These are phyloP conservation scores for Vanilla planifolia DNA, from an alignment of 106 monocot genomes.

Conservation along the genomic window DNA sequence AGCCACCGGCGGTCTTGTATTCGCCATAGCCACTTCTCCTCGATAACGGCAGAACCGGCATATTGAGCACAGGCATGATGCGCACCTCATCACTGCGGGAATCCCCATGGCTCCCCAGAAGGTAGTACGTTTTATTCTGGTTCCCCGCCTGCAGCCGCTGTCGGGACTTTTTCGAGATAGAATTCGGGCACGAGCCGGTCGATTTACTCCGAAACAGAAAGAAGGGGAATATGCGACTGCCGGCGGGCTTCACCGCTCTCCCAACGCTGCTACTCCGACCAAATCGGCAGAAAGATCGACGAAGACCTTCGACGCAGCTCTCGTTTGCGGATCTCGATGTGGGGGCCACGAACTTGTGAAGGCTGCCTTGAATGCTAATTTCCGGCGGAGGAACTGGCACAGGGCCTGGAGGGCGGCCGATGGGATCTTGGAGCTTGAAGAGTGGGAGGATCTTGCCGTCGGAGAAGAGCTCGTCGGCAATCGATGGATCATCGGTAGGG, in stretches of 20 bases:
- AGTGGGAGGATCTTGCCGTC: slow-evolving; percentile 11
- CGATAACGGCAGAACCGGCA: background rate
- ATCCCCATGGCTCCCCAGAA: background rate
- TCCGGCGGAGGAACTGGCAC: background rate
- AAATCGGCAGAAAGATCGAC: slow-evolving; percentile 3
- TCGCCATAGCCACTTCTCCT: background rate
- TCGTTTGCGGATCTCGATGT: background rate
- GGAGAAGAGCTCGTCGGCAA: slow-evolving; percentile 21
- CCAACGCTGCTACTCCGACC: slow-evolving; percentile 5
- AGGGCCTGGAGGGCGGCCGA: background rate
- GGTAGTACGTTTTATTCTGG: slow-evolving; percentile 7
- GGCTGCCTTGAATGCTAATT: background rate
- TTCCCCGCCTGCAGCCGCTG: no score
- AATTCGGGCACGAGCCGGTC: background rate
- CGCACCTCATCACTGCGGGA: background rate
- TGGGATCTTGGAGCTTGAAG: background rate
- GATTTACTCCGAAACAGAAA: background rate
- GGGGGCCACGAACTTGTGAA: background rate
- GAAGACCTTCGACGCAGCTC: no score
- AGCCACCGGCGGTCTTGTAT: background rate
- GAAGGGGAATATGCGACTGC: background rate
- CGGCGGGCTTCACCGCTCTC: background rate
- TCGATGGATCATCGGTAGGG: slow-evolving; percentile 2
- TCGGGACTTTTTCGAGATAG: background rate
- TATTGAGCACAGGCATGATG: slow-evolving; percentile 5